Evolutionary conservation across 2,329 filamentous ascomycete genomes (phyloP), one percentile per base, ranked within the genome.

Genomic region (Trichoderma hamatum): DNA sequence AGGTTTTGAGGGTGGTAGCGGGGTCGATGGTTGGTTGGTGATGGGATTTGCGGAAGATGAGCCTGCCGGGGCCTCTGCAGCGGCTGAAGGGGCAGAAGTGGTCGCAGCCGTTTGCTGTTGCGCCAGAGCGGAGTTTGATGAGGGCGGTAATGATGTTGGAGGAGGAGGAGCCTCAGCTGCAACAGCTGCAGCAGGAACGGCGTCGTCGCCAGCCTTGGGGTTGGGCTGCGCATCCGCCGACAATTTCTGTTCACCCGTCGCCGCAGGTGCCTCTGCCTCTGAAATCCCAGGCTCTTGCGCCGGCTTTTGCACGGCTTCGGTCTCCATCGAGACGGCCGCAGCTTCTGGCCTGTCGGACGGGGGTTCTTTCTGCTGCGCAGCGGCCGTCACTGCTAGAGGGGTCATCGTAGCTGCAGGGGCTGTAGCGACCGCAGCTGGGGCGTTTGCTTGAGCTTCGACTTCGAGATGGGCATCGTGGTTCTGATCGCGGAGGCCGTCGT

Each of bases 401-500:
- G 65, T 46, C 39, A 43, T 52, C 26, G 59, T n/a, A 52, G 69
- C 46, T 28, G 70, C 52, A 55, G 59, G n/a, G 43, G 69, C 46
- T 34, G 65, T 54, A 55, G 65, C 21, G 28, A 59, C 52, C n/a
- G 52, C 56, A 52, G 30, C 43, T 49, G 59, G 49, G 46, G 61
- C 30, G 60, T 32, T 11, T 21, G 46, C 21, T 13, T 49, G 46
- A 52, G 36, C 43, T 51, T 67, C 34, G 46, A 51, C 30, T 39
- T 32, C 67, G 60, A 58, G 64, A 39, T 26, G 54, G 69, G 46
- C 62, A 67, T 67, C 62, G 55, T 63, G 39, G 30, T 60, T 30
- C 32, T 70, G 70, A 68, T 70, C 64, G 65, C 69, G 59, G 70
- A 68, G 71, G 69, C 71, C 73, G 71, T 75, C 72, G 70, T 77